phyloP scores from a whole-genome alignment of 495 filamentous ascomycete species.

The Melanomma pulvis-pyrius region DNA sequence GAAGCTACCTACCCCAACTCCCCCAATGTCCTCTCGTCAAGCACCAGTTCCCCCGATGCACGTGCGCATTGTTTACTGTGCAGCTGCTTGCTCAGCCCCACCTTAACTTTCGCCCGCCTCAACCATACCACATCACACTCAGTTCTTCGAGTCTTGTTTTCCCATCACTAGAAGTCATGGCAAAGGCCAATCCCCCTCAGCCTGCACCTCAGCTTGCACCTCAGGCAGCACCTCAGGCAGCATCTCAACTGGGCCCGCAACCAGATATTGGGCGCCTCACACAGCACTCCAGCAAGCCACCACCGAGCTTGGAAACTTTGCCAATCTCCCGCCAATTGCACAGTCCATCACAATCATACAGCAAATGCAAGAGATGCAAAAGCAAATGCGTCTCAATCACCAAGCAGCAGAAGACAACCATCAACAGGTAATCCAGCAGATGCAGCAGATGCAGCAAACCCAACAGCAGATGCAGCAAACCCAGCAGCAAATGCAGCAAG shows the following conservation, averaged over 20 bases:
- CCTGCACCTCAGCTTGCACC: too few species aligned
- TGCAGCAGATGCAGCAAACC: neutral
- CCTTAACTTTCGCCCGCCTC: constrained; percentile 3
- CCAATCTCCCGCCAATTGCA: constrained; percentile 1
- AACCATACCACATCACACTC: neutral
- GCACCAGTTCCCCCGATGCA: too few species aligned
- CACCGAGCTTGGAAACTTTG: neutral
- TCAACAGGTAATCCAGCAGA: too few species aligned
- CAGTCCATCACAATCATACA: neutral
- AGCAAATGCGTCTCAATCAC: neutral
- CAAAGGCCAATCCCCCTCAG: too few species aligned
- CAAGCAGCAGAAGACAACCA: too few species aligned
- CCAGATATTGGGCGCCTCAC: neutral
- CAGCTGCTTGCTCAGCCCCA: too few species aligned
- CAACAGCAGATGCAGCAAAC: neutral
- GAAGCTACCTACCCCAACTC: too few species aligned
- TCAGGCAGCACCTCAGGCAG: too few species aligned
- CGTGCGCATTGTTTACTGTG: too few species aligned
- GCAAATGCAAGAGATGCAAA: neutral
- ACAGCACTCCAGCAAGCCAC: neutral
- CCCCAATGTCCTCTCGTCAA: too few species aligned
- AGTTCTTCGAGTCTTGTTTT: neutral
- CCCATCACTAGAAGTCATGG: too few species aligned
- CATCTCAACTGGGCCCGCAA: too few species aligned
- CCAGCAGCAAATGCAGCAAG: neutral